Evolutionary conservation across 108 stramenopile genomes (phyloP).

Genomic region (Epithemia pelagica): DNA sequence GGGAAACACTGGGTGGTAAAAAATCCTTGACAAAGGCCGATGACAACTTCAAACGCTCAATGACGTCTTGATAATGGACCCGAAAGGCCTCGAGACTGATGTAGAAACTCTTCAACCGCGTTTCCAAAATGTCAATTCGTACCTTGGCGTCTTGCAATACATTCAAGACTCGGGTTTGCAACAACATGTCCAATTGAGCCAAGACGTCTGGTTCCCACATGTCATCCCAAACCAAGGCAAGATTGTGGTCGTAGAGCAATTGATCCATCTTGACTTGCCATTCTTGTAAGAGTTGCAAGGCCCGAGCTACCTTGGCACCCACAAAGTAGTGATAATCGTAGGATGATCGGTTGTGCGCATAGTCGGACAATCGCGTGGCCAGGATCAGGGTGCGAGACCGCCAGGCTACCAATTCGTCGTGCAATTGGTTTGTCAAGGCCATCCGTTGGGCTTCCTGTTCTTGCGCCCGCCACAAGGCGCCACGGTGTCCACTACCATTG

Average conservation of each 20-base stretch:
- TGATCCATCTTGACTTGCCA: constrained; percentile 2
- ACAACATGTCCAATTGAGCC: neutral
- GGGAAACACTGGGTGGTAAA: constrained; percentile 21
- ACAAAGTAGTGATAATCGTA: constrained; percentile 41
- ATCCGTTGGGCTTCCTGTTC: neutral
- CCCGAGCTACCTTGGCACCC: constrained; percentile 17
- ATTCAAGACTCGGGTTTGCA: constrained; percentile 4
- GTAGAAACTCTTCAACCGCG: constrained; percentile 10
- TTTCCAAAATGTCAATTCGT: constrained; percentile 12
- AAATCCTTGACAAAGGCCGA: constrained; percentile 22
- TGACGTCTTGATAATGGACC: constrained; percentile 16
- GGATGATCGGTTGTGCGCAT: constrained; percentile 23
- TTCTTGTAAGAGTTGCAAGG: constrained; percentile 16
- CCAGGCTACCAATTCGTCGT: neutral
- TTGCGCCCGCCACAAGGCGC: neutral
- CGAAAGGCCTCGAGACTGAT: constrained; percentile 18
- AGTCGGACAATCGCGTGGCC: neutral
- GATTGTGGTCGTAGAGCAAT: too few species aligned
- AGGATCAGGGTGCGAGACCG: neutral
- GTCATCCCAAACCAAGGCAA: too few species aligned
- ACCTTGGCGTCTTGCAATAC: constrained; percentile 15
- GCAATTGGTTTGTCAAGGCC: neutral
- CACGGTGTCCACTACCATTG: neutral
- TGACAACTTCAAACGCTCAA: constrained; percentile 19
- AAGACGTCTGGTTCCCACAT: neutral